A percentile compares a stretch with the other conserved stretches of the same genome.
Conservation (phyloP, 306 rosid genomes). For the Trifolium fragiferum region DNA sequence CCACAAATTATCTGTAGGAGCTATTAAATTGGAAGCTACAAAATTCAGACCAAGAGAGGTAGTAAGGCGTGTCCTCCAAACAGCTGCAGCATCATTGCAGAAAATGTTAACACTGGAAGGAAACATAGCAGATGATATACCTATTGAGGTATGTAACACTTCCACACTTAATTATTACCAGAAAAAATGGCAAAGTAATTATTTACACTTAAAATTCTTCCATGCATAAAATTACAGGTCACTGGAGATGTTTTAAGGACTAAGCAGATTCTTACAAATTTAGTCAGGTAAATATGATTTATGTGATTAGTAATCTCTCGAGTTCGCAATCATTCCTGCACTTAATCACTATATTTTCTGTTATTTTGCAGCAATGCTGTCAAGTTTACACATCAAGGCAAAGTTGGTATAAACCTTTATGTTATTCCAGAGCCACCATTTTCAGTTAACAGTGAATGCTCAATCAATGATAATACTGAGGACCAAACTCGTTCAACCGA, state of each 20-base stretch:
- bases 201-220: not conserved
- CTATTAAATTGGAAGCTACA: conserved; percentile 95
- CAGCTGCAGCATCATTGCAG: conserved; percentile 95
- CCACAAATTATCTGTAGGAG: conserved; percentile 60
- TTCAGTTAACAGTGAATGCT: conserved; percentile 56
- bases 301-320: not conserved
- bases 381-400: conserved; percentile 97
- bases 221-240: conserved; percentile 59
- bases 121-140: conserved; percentile 83
- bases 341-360: not conserved
- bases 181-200: not conserved
- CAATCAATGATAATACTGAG: conserved; percentile 54
- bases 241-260: conserved; percentile 94
- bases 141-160: conserved; percentile 66
- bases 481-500: conserved; percentile 58
- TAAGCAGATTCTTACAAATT: conserved; percentile 94
- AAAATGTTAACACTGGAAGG: conserved; percentile 87
- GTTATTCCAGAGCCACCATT: conserved; percentile 64
- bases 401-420: conserved; percentile 83
- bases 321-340: not conserved
- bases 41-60: conserved; percentile 96
- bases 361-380: conserved; percentile 79
- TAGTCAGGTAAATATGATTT: conserved; percentile 69
- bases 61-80: conserved; percentile 90
- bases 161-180: not conserved